A percentile compares a stretch with the other conserved stretches of the same genome.
Conservation (phyloP, 768 basidiomycete species). For the Vishniacozyma victoriae region DNA sequence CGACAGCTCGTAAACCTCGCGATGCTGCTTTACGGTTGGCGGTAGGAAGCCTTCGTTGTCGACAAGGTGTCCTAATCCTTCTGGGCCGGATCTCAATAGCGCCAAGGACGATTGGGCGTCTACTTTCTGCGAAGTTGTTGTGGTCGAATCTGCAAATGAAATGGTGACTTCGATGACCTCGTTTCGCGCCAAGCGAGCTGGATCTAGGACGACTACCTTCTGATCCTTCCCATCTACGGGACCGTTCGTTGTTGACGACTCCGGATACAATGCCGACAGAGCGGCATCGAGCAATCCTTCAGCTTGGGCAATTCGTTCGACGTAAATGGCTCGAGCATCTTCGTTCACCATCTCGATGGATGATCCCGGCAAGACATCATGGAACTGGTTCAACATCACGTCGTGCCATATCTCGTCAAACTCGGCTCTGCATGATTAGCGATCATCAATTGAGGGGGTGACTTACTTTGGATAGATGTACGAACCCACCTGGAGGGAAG, state of each 20-base stretch:
- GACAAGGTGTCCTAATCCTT: no score
- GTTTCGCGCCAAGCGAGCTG: not conserved
- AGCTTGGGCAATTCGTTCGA: constrained; percentile 59
- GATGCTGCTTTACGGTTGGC: constrained; percentile 6
- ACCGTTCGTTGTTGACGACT: not conserved
- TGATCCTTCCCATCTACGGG: no score
- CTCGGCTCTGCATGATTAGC: constrained; percentile 25
- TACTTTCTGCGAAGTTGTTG: no score
- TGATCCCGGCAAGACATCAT: constrained; percentile 58
- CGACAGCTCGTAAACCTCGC: constrained; percentile 6
- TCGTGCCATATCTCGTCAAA: constrained; percentile 89
- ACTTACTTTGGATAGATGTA: constrained; percentile 71
- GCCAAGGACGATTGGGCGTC: no score
- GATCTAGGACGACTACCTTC: not conserved
- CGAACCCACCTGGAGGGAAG: constrained; percentile 51
- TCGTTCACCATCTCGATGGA: constrained; percentile 81
- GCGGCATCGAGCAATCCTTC: constrained; percentile 4
- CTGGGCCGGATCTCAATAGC: no score
- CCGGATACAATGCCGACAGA: not conserved
- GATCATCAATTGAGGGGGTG: not conserved
- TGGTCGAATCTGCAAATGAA: not conserved
- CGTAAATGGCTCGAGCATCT: constrained; percentile 78
- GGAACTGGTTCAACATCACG: constrained; percentile 53
- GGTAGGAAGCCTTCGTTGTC: no score
- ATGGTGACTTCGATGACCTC: not conserved